Evolutionary conservation across 2,329 filamentous ascomycete species (phyloP).

Genomic region (Claviceps humidiphila): DNA sequence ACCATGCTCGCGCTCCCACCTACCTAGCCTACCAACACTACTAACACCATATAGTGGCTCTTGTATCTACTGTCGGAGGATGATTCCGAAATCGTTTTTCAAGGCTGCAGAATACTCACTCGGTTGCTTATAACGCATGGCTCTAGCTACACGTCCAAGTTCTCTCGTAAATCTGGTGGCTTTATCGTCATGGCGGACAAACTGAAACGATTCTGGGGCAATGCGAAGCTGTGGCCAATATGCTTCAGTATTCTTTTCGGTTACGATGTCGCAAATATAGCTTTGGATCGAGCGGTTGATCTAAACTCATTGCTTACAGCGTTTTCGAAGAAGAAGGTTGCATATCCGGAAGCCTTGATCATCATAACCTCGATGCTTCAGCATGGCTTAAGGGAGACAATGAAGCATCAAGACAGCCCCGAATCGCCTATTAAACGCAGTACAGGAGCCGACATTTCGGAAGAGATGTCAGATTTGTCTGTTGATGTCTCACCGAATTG

Average conservation of each 20-base stretch:
- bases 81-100: conserved; percentile 68
- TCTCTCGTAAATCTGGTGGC: conserved; percentile 69
- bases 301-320: conserved; percentile 59
- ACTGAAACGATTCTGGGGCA: conserved; percentile 78
- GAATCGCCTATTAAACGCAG: conserved; percentile 32
- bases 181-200: conserved; percentile 75
- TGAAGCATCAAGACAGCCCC: conserved; percentile 47
- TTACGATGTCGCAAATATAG: conserved; percentile 60
- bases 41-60: conserved; percentile 52
- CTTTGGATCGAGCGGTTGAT: conserved; percentile 62
- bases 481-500: background rate
- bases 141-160: conserved; percentile 68
- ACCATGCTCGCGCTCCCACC: background rate
- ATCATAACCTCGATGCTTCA: conserved; percentile 82
- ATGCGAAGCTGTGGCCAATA: conserved; percentile 72
- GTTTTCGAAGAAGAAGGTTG: conserved; percentile 56
- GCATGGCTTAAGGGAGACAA: conserved; percentile 61
- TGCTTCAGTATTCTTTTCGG: conserved; percentile 84
- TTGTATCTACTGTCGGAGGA: conserved; percentile 81
- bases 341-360: conserved; percentile 64
- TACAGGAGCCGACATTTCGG: background rate
- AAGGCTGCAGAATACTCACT: conserved; percentile 71
- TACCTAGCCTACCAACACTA: too few species aligned
- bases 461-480: background rate
- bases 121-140: conserved; percentile 76